Conservation (phyloP, 331 rosid species). For the Pyrus hybrid region DNA sequence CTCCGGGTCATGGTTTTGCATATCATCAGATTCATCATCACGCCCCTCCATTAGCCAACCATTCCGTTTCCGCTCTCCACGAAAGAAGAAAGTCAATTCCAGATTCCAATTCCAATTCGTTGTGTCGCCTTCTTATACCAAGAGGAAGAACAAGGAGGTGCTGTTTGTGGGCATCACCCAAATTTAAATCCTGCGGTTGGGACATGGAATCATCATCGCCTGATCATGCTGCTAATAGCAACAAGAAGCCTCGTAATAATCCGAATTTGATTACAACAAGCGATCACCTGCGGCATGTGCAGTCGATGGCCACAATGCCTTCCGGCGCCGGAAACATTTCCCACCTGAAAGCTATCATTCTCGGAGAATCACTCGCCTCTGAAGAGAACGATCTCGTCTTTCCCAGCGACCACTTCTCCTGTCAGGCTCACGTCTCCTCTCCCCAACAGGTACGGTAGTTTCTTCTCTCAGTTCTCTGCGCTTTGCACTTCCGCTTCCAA, state of each 20-base stretch:
- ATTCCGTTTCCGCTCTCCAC: background rate
- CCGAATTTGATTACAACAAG: background rate
- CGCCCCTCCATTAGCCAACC: background rate
- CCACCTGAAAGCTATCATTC: constrained; percentile 37
- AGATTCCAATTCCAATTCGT: background rate
- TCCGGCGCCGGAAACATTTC: constrained; percentile 49
- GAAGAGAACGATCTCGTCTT: constrained; percentile 56
- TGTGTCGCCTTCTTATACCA: background rate
- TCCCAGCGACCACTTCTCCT: constrained; percentile 50
- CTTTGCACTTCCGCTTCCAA: background rate
- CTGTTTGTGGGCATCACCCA: background rate
- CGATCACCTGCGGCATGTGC: constrained; percentile 40
- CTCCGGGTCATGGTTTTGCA: background rate
- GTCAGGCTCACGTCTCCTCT: constrained; percentile 62
- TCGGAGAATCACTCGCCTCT: constrained; percentile 64
- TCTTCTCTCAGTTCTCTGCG: background rate
- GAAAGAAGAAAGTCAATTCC: background rate
- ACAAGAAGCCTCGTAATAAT: background rate
- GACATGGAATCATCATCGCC: background rate
- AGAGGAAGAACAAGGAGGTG: background rate
- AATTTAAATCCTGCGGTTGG: background rate
- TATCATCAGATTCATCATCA: background rate
- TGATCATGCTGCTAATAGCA: background rate
- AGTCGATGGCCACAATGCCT: constrained; percentile 39
- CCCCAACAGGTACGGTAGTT: constrained; percentile 45